Conservation (phyloP, 192 early-diverging fungal species). For the Linnemannia exigua region DNA sequence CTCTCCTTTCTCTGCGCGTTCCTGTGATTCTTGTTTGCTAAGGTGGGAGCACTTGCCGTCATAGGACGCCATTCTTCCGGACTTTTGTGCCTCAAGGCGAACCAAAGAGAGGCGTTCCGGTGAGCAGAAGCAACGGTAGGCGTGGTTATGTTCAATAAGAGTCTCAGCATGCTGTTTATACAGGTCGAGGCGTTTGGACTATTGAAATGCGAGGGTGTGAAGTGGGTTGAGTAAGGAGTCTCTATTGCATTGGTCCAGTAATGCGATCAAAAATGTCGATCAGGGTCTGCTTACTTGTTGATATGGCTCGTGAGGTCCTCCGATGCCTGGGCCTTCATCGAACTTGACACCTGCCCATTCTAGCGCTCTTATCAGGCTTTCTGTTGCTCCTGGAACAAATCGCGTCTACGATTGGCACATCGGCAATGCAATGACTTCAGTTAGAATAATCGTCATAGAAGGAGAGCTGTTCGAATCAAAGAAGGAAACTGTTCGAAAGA, state of each 20-base stretch:
- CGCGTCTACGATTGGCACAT: conserved; percentile 66
- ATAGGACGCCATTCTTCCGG: conserved; percentile 75
- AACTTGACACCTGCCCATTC: conserved; percentile 82
- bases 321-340: conserved; percentile 82
- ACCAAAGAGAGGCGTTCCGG: conserved; percentile 74
- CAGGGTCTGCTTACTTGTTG: conserved; percentile 70
- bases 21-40: conserved; percentile 73
- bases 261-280: neutral
- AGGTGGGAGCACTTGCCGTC: conserved; percentile 85
- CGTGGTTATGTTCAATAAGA: conserved; percentile 78
- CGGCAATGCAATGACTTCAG: neutral
- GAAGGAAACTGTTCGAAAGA: neutral
- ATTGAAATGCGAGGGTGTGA: conserved; percentile 4
- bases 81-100: conserved; percentile 65
- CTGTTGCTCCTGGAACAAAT: conserved; percentile 79
- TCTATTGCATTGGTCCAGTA: neutral
- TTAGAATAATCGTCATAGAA: neutral
- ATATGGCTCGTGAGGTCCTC: conserved; percentile 72
- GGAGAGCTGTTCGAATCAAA: too few relatives aligned
- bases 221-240: neutral
- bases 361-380: conserved; percentile 74
- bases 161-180: conserved; percentile 78
- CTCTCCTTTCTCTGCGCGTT: conserved; percentile 65
- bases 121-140: conserved; percentile 93
- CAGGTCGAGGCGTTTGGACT: conserved; percentile 82